Conservation (phyloP, 805 yeast genomes). For the Myxozyma mucilagina region DNA sequence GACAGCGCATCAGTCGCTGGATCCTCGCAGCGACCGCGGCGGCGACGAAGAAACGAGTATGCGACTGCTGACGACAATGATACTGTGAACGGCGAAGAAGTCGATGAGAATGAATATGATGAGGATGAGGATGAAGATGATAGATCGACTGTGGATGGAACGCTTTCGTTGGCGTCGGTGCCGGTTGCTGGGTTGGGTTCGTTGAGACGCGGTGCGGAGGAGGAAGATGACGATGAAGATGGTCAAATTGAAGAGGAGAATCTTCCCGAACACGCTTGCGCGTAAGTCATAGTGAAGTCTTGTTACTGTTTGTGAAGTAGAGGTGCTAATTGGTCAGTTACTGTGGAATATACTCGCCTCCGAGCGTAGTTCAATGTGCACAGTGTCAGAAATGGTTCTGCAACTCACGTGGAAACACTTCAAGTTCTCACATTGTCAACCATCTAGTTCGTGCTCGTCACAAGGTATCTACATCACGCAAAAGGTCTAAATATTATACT, state of each 20-base stretch:
- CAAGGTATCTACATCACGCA: slow-evolving; percentile 41
- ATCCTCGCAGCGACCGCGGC: slow-evolving; percentile 8
- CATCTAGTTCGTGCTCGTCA: slow-evolving; percentile 83
- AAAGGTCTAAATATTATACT: not conserved
- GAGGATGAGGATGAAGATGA: slow-evolving; percentile 24
- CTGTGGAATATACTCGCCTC: slow-evolving; percentile 69
- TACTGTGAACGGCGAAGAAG: not conserved
- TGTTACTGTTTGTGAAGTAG: not conserved
- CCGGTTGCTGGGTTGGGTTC: slow-evolving; percentile 5
- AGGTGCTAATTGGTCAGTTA: slow-evolving; percentile 43
- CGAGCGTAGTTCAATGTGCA: slow-evolving; percentile 72
- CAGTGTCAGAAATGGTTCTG: slow-evolving; percentile 87
- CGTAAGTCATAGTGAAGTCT: slow-evolving; percentile 33
- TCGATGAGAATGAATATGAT: not conserved
- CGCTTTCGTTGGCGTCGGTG: slow-evolving; percentile 27
- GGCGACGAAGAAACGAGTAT: not conserved
- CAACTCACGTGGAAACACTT: slow-evolving; percentile 60
- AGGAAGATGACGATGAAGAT: slow-evolving; percentile 28
- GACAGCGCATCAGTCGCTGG: slow-evolving; percentile 37
- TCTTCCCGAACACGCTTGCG: slow-evolving; percentile 50
- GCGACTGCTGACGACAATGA: not conserved
- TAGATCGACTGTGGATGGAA: slow-evolving; percentile 30
- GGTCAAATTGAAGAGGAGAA: slow-evolving; percentile 31
- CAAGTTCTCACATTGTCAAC: slow-evolving; percentile 78
- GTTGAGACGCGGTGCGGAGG: slow-evolving; percentile 15